Evolutionary conservation across 352 stramenopile genomes (phyloP).

Genomic region (Phytopythium kandeliae): DNA sequence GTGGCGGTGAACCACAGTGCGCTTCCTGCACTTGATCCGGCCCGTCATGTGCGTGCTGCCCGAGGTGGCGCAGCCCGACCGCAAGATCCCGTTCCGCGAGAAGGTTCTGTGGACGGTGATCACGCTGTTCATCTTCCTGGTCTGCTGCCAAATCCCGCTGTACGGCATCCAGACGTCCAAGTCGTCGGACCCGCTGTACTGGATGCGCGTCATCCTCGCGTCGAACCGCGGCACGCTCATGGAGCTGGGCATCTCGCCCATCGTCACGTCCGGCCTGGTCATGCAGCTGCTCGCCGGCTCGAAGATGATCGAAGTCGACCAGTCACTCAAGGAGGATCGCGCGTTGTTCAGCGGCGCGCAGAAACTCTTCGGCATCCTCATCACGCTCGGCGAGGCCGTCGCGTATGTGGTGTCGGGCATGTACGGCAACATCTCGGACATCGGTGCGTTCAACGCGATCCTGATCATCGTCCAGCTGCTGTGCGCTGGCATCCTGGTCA

Average conservation of each 20-base stretch:
- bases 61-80: constrained; percentile 95
- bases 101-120: constrained; percentile 99
- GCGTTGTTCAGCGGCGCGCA: constrained; percentile 97
- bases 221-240: constrained; percentile 98
- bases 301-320: constrained; percentile 99
- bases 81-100: constrained; percentile 98
- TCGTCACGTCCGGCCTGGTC: constrained; percentile 98
- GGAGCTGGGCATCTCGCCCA: constrained; percentile 98
- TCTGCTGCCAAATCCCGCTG: constrained; percentile 99
- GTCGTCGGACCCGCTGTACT: constrained; percentile 99
- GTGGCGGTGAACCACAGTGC: constrained; percentile 70
- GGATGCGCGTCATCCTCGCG: constrained; percentile 99
- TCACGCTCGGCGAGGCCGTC: constrained; percentile 98
- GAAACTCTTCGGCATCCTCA: constrained; percentile 99
- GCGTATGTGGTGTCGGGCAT: constrained; percentile 99
- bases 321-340: constrained; percentile 98
- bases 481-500: constrained; percentile 97
- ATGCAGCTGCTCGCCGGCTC: constrained; percentile 98
- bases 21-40: constrained; percentile 98
- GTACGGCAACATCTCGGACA: constrained; percentile 98
- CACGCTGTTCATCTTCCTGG: constrained; percentile 99
- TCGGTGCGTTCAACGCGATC: constrained; percentile 98
- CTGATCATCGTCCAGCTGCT: constrained; percentile 99
- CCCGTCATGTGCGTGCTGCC: constrained; percentile 98
- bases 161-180: constrained; percentile 99